Base-by-base conservation (phyloP, 169 alveolate species). In the Plasmodium chabaudi region DNA sequence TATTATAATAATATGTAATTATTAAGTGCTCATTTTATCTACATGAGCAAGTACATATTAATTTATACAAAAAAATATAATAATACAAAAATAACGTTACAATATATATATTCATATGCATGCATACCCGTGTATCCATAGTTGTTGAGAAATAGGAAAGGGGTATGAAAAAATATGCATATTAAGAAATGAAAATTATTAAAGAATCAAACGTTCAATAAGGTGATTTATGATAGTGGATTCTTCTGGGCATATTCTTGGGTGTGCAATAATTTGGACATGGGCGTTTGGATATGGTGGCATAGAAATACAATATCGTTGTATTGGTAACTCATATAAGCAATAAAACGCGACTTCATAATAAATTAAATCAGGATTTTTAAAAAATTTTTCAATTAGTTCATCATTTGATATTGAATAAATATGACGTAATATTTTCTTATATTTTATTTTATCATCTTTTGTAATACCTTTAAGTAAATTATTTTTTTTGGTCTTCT, bases 201-300 rank as follows among this genome's bases (percentile, higher is more conserved):
- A 79, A 47, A 79, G 72, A 67, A 79, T 79, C 55, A 79, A 51
- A 79, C 65, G 89, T 47, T 79, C 89, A 49, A 67, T 3, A 23
- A 79, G 65, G 59, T 79, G 89, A 49, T 79, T 79, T 15, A 79
- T 72, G 15, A 60, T 55, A 23, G 89, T 64, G n/a, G 89, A 65
- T 60, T 79, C 89, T 70, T 67, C 84, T 25, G 89, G 65, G 39
- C 84, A 67, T 44, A 79, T 53, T 46, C 89, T 39, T 0, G 89
- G 89, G 34, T 79, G 89, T n/a, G 89, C 89, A 25, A 79, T 79
- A 5, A 79, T 79, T 70, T 79, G 89, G 13, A 79, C 89, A 57
- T 79, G 89, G 10, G 89, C 89, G 68, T 79, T 79, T 56, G 89
- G 49, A 65, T 79, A 79, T 23, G 65, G 1, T 34, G 89, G 89